Evolutionary conservation across 345 rosid species (phyloP), one percentile per base, ranked within the genome.

Genomic region (Odontarrhena argentea): DNA sequence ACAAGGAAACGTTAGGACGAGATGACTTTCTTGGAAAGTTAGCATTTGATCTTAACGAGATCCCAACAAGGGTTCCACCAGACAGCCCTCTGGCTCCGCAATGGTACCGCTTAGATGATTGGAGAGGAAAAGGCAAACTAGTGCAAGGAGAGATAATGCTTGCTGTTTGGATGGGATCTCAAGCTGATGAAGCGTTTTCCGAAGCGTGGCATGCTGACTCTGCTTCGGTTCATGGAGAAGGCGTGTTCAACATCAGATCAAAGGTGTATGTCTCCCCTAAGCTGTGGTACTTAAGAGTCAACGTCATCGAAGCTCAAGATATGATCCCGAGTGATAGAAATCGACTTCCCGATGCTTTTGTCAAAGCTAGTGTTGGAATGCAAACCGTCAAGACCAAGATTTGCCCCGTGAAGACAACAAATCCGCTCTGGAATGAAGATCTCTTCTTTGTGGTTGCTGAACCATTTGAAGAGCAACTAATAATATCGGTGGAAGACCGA

Each of bases 121-220:
- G 88, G 63, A 79, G 91, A 2, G 87, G 95, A 11, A 79, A 80
- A 60, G 91, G 95, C 8, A 92, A 78, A 68, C 80, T 83, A 47
- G 85, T 88, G 61, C 78, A 86, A 69, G 96, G 96, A 53, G 84
- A 89, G 71, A 66, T 90, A 26, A 92, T 92, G 97, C 70, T 92
- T 58, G 98, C 97, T 25, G 92, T 87, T 8, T 92, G 97, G 97
- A 84, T 91, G 88, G 97, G 96, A 74, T 85, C 94, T 48, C 94
- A 91, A 62, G 97, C 96, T 1, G 97, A 92, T 69, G 98, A 92
- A 77, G 91, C 93, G 48, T 89, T 89, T 52, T 53, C 98, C 9
- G 96, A 85, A 45, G 86, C 97, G 14, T 87, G 96, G 96, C 89
- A 92, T 38, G 79, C 92, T 0, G 92, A 89, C 66, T 81, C 93